A percentile compares a stretch with the other conserved stretches of the same genome.
These are phyloP conservation scores for Bidens hawaiensis DNA, from an alignment of 140 eudicot genomes.

Conservation along the genomic window DNA sequence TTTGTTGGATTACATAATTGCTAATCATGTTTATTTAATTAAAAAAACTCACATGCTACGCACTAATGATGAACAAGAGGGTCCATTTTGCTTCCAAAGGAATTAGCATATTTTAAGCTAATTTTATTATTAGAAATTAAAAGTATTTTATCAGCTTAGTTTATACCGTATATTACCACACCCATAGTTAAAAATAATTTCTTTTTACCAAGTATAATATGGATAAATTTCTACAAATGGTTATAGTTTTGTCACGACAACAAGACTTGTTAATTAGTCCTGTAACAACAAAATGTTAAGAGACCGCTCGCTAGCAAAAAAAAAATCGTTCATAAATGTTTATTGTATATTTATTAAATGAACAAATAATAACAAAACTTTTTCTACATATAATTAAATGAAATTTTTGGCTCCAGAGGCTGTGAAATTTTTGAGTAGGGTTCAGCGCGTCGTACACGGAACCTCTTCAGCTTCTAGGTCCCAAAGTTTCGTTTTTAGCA, in stretches of 20 bases:
- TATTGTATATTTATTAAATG: no score
- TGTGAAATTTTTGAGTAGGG: no score
- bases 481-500: no score
- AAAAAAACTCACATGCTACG: conserved; percentile 27
- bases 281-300: no score
- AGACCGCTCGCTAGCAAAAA: not conserved
- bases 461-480: no score
- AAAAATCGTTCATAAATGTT: no score
- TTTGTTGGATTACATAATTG: conserved; percentile 38
- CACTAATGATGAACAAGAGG: conserved; percentile 33
- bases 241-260: not conserved
- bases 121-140: not conserved
- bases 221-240: not conserved
- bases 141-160: not conserved
- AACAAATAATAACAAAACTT: no score
- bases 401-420: no score
- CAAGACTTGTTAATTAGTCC: not conserved
- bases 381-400: no score
- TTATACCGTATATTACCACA: conserved; percentile 21
- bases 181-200: not conserved
- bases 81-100: conserved; percentile 31
- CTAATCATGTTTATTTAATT: conserved; percentile 13
- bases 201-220: not conserved
- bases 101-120: conserved; percentile 13
- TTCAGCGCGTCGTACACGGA: no score